Percentiles rank a stretch among this genome's conserved stretches.
phyloP scores from a whole-genome alignment of 352 stramenopile species.

The Phytopythium delawarense region DNA sequence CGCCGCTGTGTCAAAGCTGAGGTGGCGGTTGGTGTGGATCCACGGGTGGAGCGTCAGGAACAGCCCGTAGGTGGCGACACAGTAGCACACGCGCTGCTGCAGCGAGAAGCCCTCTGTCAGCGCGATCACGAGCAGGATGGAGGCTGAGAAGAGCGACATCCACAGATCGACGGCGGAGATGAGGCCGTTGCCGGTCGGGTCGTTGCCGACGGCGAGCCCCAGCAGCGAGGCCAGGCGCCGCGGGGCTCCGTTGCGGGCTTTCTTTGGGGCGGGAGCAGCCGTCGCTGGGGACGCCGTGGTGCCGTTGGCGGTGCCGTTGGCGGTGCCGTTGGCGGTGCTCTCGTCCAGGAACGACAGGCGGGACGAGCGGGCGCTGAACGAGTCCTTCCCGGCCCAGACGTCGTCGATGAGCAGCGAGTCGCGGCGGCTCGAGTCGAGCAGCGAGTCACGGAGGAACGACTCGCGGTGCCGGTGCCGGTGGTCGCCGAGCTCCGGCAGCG shows the following conservation, averaged over 20 bases:
- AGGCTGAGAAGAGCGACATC: constrained; percentile 49
- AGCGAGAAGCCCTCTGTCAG: constrained; percentile 39
- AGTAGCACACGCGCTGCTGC: constrained; percentile 37
- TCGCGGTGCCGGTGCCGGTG: constrained; percentile 4
- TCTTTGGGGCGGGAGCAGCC: not conserved
- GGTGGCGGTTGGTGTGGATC: constrained; percentile 25
- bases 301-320: not conserved
- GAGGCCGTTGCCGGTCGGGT: constrained; percentile 14
- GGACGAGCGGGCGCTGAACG: constrained; percentile 10
- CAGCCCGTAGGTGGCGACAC: constrained; percentile 40
- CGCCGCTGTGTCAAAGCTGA: not conserved
- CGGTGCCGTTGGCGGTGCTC: constrained; percentile 1
- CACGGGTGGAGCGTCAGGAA: constrained; percentile 56
- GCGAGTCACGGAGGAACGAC: constrained; percentile 26
- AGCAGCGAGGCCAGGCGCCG: constrained; percentile 21
- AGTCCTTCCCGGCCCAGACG: constrained; percentile 21
- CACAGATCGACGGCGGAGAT: constrained; percentile 46
- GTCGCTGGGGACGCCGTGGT: not conserved
- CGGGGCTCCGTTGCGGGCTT: constrained; percentile 9
- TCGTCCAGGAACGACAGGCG: constrained; percentile 26
- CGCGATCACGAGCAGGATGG: constrained; percentile 40
- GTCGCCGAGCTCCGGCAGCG: constrained; percentile 7
- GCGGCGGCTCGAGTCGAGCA: constrained; percentile 12
- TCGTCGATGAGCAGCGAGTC: constrained; percentile 31
- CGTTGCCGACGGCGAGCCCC: constrained; percentile 17